A percentile compares a stretch with the other conserved stretches of the same genome.
Conservation (phyloP, 2,329 filamentous ascomycete species). For the Phyllosticta citrichinensis region DNA sequence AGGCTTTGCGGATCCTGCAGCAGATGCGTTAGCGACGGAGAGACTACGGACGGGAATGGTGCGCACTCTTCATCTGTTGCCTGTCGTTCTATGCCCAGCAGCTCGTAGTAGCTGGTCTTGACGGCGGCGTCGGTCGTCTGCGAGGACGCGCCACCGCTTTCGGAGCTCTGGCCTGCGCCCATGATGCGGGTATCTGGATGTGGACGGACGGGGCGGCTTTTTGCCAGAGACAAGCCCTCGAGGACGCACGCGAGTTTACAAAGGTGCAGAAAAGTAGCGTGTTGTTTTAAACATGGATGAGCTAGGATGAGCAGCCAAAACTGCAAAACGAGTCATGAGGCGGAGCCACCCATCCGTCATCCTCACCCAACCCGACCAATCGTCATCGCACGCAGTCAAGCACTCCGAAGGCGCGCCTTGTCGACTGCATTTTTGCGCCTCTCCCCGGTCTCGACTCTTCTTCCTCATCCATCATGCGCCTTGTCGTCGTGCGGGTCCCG, state of each 20-base stretch:
- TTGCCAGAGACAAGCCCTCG: neutral
- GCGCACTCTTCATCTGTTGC: constrained; percentile 73
- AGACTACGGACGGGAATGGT: neutral
- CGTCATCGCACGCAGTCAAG: neutral
- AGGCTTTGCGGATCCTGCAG: constrained; percentile 79
- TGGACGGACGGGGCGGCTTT: neutral
- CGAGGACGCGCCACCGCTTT: constrained; percentile 14
- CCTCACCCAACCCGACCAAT: neutral
- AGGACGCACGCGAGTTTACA: neutral
- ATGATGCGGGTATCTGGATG: constrained; percentile 18
- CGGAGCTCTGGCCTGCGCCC: constrained; percentile 39
- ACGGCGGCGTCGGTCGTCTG: constrained; percentile 20
- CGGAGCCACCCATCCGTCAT: neutral
- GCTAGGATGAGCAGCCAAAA: neutral
- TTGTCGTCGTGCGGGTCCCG: neutral
- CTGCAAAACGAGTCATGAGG: neutral
- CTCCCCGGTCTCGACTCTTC: neutral
- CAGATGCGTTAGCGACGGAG: neutral
- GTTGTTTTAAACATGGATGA: neutral
- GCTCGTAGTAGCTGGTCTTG: constrained; percentile 77
- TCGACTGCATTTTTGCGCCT: neutral
- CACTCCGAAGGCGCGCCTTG: neutral
- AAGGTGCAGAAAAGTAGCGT: neutral
- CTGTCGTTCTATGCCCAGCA: constrained; percentile 61
- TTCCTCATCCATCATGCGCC: neutral